phyloP scores from a whole-genome alignment of 2,329 filamentous ascomycete genomes.

The Exophiala oligosperma region DNA sequence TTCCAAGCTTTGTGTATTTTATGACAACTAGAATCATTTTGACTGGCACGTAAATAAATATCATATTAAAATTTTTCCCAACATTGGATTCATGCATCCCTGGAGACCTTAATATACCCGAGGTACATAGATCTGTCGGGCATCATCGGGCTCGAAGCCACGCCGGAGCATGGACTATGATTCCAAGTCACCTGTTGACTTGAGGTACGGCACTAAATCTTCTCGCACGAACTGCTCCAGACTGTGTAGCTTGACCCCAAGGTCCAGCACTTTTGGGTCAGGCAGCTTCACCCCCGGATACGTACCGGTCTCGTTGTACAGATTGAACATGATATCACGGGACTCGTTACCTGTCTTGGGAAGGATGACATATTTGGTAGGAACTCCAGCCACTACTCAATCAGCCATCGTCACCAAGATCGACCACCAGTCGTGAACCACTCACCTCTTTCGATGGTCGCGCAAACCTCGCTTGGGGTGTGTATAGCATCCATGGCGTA shows the following conservation, averaged over 20 bases:
- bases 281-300: constrained; percentile 25
- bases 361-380: constrained; percentile 21
- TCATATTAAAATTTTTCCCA: no score
- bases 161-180: background rate
- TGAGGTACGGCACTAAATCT: constrained; percentile 13
- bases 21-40: no score
- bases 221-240: constrained; percentile 26
- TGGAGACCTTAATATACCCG: no score
- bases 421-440: background rate
- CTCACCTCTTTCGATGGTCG: constrained; percentile 13
- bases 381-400: constrained; percentile 23
- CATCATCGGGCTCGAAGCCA: no score
- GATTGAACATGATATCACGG: constrained; percentile 29
- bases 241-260: constrained; percentile 27
- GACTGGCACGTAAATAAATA: no score
- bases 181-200: constrained; percentile 16
- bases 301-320: constrained; percentile 29
- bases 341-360: constrained; percentile 27
- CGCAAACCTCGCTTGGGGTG: constrained; percentile 13
- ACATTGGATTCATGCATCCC: no score
- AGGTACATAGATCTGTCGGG: no score
- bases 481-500: constrained; percentile 18
- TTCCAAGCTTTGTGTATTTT: no score
- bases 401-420: background rate
- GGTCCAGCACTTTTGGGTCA: constrained; percentile 23